phyloP scores from a whole-genome alignment of 1,284 basidiomycete genomes.

The Trametes versicolor region DNA sequence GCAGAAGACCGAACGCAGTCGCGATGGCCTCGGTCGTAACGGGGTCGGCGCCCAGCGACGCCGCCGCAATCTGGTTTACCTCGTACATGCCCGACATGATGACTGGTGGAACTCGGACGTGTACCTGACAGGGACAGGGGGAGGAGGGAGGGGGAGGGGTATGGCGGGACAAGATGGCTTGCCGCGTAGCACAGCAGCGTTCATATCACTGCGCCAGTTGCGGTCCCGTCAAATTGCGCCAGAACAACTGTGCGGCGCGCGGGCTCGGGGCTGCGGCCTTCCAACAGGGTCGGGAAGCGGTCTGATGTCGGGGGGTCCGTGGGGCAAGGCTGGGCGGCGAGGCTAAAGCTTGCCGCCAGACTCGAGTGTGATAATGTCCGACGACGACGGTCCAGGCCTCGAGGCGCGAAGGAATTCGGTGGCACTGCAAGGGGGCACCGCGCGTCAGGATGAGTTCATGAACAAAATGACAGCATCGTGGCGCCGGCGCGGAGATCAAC shows the following conservation, averaged over 20 bases:
- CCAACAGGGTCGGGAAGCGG: slow-evolving; percentile 18
- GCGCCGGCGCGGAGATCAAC: slow-evolving; percentile 1
- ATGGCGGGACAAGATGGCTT: background rate
- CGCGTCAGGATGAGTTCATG: background rate
- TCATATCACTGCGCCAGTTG: background rate
- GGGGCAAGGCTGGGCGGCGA: background rate
- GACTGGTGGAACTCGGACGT: background rate
- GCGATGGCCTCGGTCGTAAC: slow-evolving; percentile 20
- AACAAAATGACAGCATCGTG: slow-evolving; percentile 5
- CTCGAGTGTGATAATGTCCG: background rate
- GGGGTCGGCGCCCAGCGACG: slow-evolving; percentile 21
- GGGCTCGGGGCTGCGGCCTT: slow-evolving; percentile 1
- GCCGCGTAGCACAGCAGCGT: background rate
- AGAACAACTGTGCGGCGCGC: background rate
- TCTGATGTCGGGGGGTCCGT: slow-evolving; percentile 8
- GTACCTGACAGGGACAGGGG: background rate
- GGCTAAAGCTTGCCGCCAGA: slow-evolving; percentile 5
- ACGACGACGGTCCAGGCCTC: background rate
- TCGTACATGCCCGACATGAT: slow-evolving; percentile 26
- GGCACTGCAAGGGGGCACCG: background rate
- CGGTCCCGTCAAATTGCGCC: background rate
- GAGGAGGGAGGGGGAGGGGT: background rate
- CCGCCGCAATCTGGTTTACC: slow-evolving; percentile 24
- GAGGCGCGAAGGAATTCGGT: background rate
- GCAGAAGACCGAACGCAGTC: slow-evolving; percentile 21